These are phyloP conservation scores for Casuarina glauca DNA, from an alignment of 306 rosid species.

Conservation along the genomic window DNA sequence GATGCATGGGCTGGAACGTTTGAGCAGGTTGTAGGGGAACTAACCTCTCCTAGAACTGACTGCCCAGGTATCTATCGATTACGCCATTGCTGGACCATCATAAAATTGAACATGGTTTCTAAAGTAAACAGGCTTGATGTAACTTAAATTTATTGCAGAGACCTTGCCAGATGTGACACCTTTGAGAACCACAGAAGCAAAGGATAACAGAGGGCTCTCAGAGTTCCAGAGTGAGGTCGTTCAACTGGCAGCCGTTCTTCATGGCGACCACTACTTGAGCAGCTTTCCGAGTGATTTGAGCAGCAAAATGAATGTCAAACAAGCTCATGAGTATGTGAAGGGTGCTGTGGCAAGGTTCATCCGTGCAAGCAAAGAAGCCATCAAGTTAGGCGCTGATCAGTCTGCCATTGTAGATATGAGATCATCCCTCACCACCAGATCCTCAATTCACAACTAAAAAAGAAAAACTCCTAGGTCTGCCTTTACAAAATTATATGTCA, in stretches of 20 bases:
- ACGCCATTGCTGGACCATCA: constrained; percentile 1
- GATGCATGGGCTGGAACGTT: constrained; percentile 99
- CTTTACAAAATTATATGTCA: background rate
- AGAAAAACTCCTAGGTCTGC: background rate
- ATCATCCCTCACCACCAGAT: constrained; percentile 96
- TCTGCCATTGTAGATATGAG: constrained; percentile 99
- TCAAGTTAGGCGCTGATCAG: constrained; percentile 79
- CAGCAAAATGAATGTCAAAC: constrained; percentile 79
- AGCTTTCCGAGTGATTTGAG: constrained; percentile 87
- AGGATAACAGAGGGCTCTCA: constrained; percentile 59
- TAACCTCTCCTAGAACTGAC: constrained; percentile 82
- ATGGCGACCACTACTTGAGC: constrained; percentile 90
- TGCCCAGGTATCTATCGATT: constrained; percentile 66
- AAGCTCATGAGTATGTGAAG: constrained; percentile 69
- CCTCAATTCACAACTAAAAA: constrained; percentile 54
- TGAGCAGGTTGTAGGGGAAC: constrained; percentile 69
- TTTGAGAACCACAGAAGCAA: constrained; percentile 68
- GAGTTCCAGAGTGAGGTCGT: constrained; percentile 94
- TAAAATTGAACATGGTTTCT: background rate
- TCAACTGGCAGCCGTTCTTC: constrained; percentile 90
- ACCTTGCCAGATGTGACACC: constrained; percentile 83
- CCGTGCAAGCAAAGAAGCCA: constrained; percentile 94
- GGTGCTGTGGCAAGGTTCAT: constrained; percentile 94
- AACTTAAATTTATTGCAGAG: constrained; percentile 41
- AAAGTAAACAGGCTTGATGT: background rate